Conservation (phyloP, 2,329 filamentous ascomycete species). For the Fusarium bactridioides region DNA sequence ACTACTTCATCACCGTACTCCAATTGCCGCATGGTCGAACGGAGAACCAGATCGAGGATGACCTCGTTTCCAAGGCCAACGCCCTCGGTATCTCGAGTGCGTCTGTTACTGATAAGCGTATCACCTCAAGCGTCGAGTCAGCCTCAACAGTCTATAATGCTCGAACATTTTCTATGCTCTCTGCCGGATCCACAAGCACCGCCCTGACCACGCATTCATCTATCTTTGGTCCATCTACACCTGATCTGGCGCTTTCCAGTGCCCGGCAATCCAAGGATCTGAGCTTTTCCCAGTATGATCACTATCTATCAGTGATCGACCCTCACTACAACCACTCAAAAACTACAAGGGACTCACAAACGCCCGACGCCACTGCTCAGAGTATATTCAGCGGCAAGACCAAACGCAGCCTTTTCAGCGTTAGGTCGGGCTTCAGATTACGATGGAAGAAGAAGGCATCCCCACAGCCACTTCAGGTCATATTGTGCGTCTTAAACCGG, state of each 20-base stretch:
- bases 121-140: conserved; percentile 53
- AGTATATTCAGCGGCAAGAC: conserved; percentile 57
- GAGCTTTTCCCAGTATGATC: conserved; percentile 61
- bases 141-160: conserved; percentile 53
- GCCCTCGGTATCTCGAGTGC: conserved; percentile 47
- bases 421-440: conserved; percentile 57
- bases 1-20: conserved; percentile 53
- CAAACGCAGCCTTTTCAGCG: conserved; percentile 54
- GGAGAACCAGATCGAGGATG: conserved; percentile 52
- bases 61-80: conserved; percentile 47
- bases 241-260: conserved; percentile 37
- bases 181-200: conserved; percentile 52
- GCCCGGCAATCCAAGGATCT: conserved; percentile 48
- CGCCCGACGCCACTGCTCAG: conserved; percentile 44
- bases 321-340: conserved; percentile 54
- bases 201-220: conserved; percentile 55
- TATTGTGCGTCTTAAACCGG: conserved; percentile 41
- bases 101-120: conserved; percentile 45
- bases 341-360: conserved; percentile 46
- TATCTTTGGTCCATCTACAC: conserved; percentile 42
- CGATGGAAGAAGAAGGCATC: conserved; percentile 50
- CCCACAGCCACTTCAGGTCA: conserved; percentile 41
- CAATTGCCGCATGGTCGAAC: conserved; percentile 43
- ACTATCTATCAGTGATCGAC: conserved; percentile 56
- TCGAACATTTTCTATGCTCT: conserved; percentile 55